phyloP scores from a whole-genome alignment of 306 rosid species.

The Lathyrus oleraceus region DNA sequence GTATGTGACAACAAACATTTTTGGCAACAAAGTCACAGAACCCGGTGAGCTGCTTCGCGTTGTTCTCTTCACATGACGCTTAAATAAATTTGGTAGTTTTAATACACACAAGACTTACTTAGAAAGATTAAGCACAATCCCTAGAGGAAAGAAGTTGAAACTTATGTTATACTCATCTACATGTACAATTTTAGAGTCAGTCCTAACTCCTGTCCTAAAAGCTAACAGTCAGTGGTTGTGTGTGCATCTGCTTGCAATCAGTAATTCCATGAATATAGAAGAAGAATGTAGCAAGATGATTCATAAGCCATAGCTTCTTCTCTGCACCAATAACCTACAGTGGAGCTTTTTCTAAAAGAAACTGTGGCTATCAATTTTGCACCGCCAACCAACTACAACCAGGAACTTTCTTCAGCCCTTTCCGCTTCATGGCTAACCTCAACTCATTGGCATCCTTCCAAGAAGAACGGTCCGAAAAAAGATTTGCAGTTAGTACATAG shows the following conservation, averaged over 20 bases:
- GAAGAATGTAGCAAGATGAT: not conserved
- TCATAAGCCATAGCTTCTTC: not conserved
- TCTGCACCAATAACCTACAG: conserved; percentile 1
- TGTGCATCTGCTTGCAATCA: conserved; percentile 11
- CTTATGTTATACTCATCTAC: not conserved
- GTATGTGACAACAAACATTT: not conserved
- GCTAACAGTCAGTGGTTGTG: not conserved
- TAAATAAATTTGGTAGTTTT: no score
- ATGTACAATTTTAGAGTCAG: conserved; percentile 30
- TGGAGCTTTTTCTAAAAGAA: not conserved
- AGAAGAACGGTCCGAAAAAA: conserved; percentile 47
- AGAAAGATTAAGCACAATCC: not conserved
- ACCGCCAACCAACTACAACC: conserved; percentile 71
- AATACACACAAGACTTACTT: not conserved
- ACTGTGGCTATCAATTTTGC: conserved; percentile 30
- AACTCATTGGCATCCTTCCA: conserved; percentile 57
- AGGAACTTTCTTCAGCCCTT: conserved; percentile 55
- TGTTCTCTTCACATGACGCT: not conserved
- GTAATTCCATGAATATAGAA: not conserved
- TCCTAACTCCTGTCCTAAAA: conserved; percentile 23
- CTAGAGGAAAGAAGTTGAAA: conserved; percentile 1
- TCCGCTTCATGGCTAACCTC: conserved; percentile 58
- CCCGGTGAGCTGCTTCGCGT: not conserved
- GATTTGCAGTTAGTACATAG: conserved; percentile 57
- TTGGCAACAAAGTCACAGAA: not conserved